These are phyloP conservation scores for Suillus placidus DNA, from an alignment of 768 basidiomycete species.

Conservation along the genomic window DNA sequence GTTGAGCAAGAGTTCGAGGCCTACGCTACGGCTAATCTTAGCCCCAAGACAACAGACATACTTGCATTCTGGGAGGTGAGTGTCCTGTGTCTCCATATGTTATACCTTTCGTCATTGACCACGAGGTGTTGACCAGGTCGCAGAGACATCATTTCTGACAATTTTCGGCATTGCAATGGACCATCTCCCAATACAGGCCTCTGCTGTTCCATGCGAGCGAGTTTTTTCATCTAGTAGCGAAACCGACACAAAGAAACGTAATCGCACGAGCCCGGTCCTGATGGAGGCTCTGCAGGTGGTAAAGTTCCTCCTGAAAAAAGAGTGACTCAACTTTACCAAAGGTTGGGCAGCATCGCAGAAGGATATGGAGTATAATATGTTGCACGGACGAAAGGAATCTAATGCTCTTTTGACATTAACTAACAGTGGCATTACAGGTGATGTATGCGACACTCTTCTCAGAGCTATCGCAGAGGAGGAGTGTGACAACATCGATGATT, in stretches of 20 bases:
- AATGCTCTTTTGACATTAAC: no score
- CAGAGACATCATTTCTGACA: not conserved
- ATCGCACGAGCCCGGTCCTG: not conserved
- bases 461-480: conserved; percentile 19
- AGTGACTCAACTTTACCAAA: conserved; percentile 25
- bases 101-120: not conserved
- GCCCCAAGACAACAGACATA: not conserved
- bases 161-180: conserved; percentile 19
- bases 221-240: conserved; percentile 24
- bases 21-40: not conserved
- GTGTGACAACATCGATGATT: no score
- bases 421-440: conserved; percentile 26
- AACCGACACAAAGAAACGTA: conserved; percentile 6
- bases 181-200: conserved; percentile 24
- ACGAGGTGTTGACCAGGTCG: not conserved
- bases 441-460: conserved; percentile 28
- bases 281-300: conserved; percentile 27
- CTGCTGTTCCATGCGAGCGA: conserved; percentile 26
- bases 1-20: not conserved
- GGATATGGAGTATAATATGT: no score
- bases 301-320: conserved; percentile 27
- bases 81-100: not conserved
- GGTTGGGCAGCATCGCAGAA: conserved; percentile 12
- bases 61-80: not conserved
- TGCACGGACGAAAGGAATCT: no score